Evolutionary conservation across 2,329 filamentous ascomycete genomes (phyloP).

Genomic region (Cytospora mali): DNA sequence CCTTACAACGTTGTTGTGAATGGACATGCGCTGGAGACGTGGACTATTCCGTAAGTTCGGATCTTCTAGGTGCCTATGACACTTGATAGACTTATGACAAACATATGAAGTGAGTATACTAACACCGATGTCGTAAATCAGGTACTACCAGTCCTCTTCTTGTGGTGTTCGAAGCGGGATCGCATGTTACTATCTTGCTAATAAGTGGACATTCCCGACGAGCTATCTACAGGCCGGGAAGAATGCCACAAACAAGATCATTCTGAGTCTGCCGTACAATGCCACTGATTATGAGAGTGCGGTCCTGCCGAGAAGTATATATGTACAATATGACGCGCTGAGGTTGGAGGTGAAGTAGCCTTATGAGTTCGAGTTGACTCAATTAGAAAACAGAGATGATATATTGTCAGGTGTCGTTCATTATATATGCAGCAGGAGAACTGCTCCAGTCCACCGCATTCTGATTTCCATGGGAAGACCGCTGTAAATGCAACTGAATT

Average conservation of each 20-base stretch:
- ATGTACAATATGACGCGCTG: constrained; percentile 68
- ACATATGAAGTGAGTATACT: too few species aligned
- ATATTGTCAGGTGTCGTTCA: not conserved
- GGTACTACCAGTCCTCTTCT: constrained; percentile 58
- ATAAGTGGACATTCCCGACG: constrained; percentile 62
- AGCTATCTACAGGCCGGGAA: constrained; percentile 50
- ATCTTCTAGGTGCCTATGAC: too few species aligned
- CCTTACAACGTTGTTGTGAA: constrained; percentile 49
- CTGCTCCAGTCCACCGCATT: too few species aligned
- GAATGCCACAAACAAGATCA: constrained; percentile 50
- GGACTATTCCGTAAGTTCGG: constrained; percentile 56
- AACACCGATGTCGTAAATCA: constrained; percentile 27
- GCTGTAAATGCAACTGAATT: too few species aligned
- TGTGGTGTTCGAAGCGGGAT: constrained; percentile 63
- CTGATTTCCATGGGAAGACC: too few species aligned
- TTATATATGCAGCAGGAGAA: not conserved
- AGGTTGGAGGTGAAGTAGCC: constrained; percentile 56
- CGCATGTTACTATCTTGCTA: constrained; percentile 62
- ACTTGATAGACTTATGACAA: too few species aligned
- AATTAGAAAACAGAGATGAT: not conserved
- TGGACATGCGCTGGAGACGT: constrained; percentile 49
- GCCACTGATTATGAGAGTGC: constrained; percentile 62
- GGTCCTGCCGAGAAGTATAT: constrained; percentile 55
- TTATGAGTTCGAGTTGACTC: not conserved
- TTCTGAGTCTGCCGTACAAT: constrained; percentile 61